A percentile compares a stretch with the other conserved stretches of the same genome.
phyloP scores from a whole-genome alignment of 164 flowering plant genomes.

The Liquidambar formosana region DNA sequence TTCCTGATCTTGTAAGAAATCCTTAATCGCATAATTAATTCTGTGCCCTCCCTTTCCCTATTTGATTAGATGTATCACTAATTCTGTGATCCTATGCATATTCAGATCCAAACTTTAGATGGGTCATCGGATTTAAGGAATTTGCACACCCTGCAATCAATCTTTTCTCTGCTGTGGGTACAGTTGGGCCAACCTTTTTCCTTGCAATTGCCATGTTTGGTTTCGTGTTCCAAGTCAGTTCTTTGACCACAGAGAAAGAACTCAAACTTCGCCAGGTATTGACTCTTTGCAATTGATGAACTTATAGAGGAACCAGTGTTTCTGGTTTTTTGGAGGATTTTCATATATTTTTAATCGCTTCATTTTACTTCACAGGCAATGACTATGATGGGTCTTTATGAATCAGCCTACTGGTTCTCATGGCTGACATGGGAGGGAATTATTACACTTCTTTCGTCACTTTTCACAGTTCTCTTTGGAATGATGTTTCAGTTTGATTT shows the following conservation, averaged over 20 bases:
- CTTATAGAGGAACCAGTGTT: not conserved
- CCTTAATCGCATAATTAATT: not conserved
- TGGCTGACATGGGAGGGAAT: slow-evolving; percentile 94
- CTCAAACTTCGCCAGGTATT: slow-evolving; percentile 97
- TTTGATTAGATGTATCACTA: not conserved
- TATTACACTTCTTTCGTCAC: slow-evolving; percentile 60
- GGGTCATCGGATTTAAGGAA: slow-evolving; percentile 80
- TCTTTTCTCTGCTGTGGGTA: slow-evolving; percentile 34
- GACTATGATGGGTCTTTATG: slow-evolving; percentile 94
- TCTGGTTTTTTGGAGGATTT: not conserved
- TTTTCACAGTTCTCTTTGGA: slow-evolving; percentile 78
- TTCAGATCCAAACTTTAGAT: slow-evolving; percentile 77
- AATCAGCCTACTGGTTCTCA: slow-evolving; percentile 94
- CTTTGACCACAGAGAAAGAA: slow-evolving; percentile 84
- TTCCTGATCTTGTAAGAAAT: not conserved
- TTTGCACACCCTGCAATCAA: slow-evolving; percentile 62
- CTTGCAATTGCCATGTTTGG: slow-evolving; percentile 92
- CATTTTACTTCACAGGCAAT: slow-evolving; percentile 59
- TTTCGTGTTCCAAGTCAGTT: slow-evolving; percentile 80
- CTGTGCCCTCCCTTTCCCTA: not conserved
- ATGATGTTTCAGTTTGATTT: slow-evolving; percentile 94
- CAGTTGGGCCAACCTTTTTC: slow-evolving; percentile 78
- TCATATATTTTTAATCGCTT: not conserved
- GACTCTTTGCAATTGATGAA: not conserved
- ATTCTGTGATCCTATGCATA: slow-evolving; percentile 2